Base-by-base conservation (phyloP, 1,139 yeast genomes). In the Zygotorulaspora mrakii region DNA sequence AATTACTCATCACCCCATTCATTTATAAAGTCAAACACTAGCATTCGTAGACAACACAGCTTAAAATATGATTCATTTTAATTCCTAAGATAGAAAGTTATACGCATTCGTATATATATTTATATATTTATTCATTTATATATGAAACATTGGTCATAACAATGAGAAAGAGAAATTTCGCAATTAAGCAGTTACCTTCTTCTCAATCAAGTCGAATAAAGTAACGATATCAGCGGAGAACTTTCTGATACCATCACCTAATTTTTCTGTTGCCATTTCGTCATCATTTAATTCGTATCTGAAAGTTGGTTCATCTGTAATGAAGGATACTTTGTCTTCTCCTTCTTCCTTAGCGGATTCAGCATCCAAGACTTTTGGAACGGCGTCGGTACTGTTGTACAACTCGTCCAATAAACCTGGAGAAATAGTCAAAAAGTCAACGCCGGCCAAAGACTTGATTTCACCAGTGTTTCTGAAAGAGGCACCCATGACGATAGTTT, bases 401-500 rank as follows among this genome's bases (percentile, higher is more conserved):
- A 91, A 79, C 71, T 87, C 85, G 71, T 89, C 96, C 69, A 91
- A 80, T 62, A 91, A 77, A 66, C 76, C 77, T 65, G 98, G 98
- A 58, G 98, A 77, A 62, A 91, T 89, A 65, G 99, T 91, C 72
- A 91, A 77, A 79, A 71, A 94, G 69, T 91, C 99, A 65, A 87
- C 84, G 69, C 98, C 99, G 51, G 98, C 97, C 61, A 91, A 77
- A 57, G 94, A 95, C 71, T 82, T 84, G 72, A 91, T 88, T 74
- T 91, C 98, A 55, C 94, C 96, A 53, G 76, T 71, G 77, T 89
- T 94, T 82, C 99, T 89, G 89, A 91, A 91, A 46, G 97, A 89
- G 49, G 99, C 99, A 70, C 98, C 99, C 98, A 91, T 91, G 64
- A 91, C 98, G 67, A 91, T 89, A 69, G 98, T 91, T 62, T 91